Base-by-base conservation (phyloP, 192 early-diverging fungal genomes). In the Rhizophagus clarus region DNA sequence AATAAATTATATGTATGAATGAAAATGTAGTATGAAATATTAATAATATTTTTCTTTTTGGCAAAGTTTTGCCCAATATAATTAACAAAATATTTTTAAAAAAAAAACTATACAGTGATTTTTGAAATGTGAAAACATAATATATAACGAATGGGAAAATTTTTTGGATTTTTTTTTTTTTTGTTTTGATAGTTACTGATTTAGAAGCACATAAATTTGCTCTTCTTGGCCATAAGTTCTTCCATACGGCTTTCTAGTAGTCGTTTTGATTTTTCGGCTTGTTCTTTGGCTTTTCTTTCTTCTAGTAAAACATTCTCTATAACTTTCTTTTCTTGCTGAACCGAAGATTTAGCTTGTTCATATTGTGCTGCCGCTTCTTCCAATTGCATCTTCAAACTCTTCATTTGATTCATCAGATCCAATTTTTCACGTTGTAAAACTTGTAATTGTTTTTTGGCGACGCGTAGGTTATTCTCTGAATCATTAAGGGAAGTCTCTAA, bases 191-290 rank as follows among this genome's bases (percentile, higher is more conserved):
- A 40, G 6, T 40, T 40, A 40, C 6, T 45, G 42, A 34, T 74
- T 81, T 85, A 90, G 76, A 90, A 90, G 79, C 89, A 90, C 61
- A 85, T 88, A 77, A 90, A 90, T 73, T 89, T 90, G 77, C 80
- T 88, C 81, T 86, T 89, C 66, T 85, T 83, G 24, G 77, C 85
- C 82, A 90, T 84, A 24, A 90, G 62, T 45, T 89, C 87, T 73
- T 90, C 88, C 85, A 90, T 88, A 67, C 85, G 76, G 24, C 81
- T 82, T 67, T 90, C 89, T 56, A 90, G 73, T 31, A 85, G 81
- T 11, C 79, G 68, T 69, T 81, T 81, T 24, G 88, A 85, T 74
- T 83, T 84, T 70, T 89, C 87, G 5, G 89, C 88, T 69, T 82
- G 85, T 78, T 90, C 88, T 64, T 85, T 87, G n/a, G 84, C 83